A percentile compares a stretch with the other conserved stretches of the same genome.
phyloP scores from a whole-genome alignment of 2,329 filamentous ascomycete species.

The Cryphonectria carpinicola region DNA sequence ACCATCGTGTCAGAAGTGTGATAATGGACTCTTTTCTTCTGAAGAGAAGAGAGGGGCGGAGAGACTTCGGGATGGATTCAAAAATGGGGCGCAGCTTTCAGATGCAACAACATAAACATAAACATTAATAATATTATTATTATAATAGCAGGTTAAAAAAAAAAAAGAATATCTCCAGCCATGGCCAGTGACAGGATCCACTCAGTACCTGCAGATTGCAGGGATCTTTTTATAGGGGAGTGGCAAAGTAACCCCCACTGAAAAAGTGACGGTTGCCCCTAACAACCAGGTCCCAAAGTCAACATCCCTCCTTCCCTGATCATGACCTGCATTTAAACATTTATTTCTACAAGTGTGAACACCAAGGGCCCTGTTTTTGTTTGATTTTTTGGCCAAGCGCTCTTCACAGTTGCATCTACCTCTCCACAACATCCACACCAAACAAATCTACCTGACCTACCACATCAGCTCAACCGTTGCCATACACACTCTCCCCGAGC shows the following conservation, averaged over 20 bases:
- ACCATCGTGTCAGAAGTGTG: too few species aligned
- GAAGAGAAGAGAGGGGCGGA: neutral
- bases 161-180: neutral
- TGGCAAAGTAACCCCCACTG: slow-evolving; percentile 2
- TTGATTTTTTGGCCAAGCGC: neutral
- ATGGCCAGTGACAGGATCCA: neutral
- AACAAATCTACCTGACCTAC: neutral
- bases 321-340: neutral
- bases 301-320: slow-evolving; percentile 7
- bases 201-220: neutral
- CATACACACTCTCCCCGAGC: neutral
- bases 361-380: slow-evolving; percentile 2
- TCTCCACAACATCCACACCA: slow-evolving; percentile 7
- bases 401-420: neutral
- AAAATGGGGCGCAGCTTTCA: neutral
- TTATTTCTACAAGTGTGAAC: slow-evolving; percentile 7
- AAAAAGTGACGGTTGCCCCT: slow-evolving; percentile 25
- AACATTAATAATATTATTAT: neutral
- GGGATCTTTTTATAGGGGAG: neutral
- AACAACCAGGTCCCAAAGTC: slow-evolving; percentile 23
- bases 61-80: neutral
- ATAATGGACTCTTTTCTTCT: neutral
- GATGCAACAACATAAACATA: neutral
- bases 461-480: neutral
- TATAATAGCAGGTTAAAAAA: too few species aligned